Evolutionary conservation across 177 flowering plant genomes (phyloP).

Genomic region (Vitis hybrid): DNA sequence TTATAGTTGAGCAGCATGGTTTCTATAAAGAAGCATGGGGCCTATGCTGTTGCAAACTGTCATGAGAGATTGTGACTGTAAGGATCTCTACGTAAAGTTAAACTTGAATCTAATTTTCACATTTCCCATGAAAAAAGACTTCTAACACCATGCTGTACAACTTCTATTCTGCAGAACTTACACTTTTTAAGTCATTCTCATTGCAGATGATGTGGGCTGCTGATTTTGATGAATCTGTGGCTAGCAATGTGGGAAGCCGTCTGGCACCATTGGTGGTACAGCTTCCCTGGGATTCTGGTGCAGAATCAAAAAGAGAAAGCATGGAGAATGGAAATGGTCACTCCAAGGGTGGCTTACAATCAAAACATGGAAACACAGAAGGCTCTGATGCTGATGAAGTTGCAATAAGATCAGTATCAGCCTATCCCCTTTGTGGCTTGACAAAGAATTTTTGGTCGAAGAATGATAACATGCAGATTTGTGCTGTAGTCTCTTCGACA

Average conservation of each 20-base stretch:
- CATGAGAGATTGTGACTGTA: too few species aligned
- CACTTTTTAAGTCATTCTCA: not conserved
- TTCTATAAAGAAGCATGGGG: too few species aligned
- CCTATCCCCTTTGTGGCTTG: slow-evolving; percentile 77
- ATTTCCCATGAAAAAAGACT: too few species aligned
- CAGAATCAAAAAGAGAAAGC: slow-evolving; percentile 38
- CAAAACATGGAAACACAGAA: slow-evolving; percentile 37
- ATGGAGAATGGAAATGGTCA: slow-evolving; percentile 28
- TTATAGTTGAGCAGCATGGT: too few species aligned
- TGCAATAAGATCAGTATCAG: slow-evolving; percentile 43
- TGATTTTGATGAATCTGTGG: slow-evolving; percentile 69
- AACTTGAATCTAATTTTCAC: too few species aligned
- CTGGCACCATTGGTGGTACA: slow-evolving; percentile 60
- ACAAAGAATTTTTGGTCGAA: slow-evolving; percentile 66
- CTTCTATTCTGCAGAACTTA: not conserved
- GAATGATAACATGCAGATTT: slow-evolving; percentile 39
- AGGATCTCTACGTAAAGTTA: too few species aligned
- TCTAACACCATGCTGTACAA: not conserved
- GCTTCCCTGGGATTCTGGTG: slow-evolving; percentile 43
- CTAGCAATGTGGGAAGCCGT: slow-evolving; percentile 54
- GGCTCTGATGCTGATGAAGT: slow-evolving; percentile 29
- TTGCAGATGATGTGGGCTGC: slow-evolving; percentile 97
- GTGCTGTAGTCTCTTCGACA: slow-evolving; percentile 37
- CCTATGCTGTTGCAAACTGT: too few species aligned
- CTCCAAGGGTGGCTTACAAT: slow-evolving; percentile 32